Evolutionary conservation across 495 filamentous ascomycete species (phyloP), one percentile per base, ranked within the genome.

Genomic region (Astrocystis sublimbata): DNA sequence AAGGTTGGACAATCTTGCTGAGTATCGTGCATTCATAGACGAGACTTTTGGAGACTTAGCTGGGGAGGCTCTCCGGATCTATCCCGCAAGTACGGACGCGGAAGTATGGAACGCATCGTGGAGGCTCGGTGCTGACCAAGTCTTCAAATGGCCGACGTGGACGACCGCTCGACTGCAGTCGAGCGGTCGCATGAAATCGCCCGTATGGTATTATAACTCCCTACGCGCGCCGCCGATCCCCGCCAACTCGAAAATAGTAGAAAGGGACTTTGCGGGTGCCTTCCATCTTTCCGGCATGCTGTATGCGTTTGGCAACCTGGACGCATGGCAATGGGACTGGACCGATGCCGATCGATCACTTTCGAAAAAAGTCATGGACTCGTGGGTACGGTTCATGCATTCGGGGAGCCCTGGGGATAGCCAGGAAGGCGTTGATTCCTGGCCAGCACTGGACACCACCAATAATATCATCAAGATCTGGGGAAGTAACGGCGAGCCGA

Each of bases 71-170:
- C 41, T 58, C 17, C 40, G 55, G 7, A 26, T 58, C 6, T 58
- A 58, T 36, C 55, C 55, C 3, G 55, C 55, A 1, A 35, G 28
- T 15, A 58, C 55, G 10, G 55, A 58, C 24, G 15, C 28, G 4
- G 40, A 58, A 30, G 55, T 58, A 12, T 46, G 40, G 40, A 47
- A 9, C 6, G 6, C 55, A 13, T 58, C 55, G 5, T 58, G 55
- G 55, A 58, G 12, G 19, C 42, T 58, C 6, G 41, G 45, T 13
- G 40, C 55, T 6, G 55, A 47, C 6, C 55, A 58, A 24, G 42
- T 58, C 40, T 58, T 58, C 7, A 24, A 47, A 26, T 58, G 55
- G 55, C 55, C 55, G 2, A 58, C 55, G 8, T 47, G 40, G 55
- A 58, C 55, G 1, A 33, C 55, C 19, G 55, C 55, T 6, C 55